These are phyloP conservation scores for Coniosporium apollinis DNA, from an alignment of 495 filamentous ascomycete species.

Conservation along the genomic window DNA sequence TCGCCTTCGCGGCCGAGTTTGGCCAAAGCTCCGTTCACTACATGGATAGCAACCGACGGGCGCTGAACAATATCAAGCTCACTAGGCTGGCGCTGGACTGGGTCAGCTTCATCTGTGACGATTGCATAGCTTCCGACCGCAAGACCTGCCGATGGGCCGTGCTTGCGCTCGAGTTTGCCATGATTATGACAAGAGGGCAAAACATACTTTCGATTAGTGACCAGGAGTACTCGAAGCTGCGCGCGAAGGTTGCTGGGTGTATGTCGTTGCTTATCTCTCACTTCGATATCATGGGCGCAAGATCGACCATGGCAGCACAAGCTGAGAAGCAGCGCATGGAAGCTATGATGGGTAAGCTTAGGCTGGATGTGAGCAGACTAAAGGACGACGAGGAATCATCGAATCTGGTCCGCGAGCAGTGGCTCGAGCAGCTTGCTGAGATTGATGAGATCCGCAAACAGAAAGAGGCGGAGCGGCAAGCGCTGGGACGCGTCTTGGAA, in stretches of 20 bases:
- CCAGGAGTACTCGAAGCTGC: slow-evolving; percentile 62
- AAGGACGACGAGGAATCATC: slow-evolving; percentile 75
- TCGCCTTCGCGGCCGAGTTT: slow-evolving; percentile 95
- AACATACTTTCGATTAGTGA: slow-evolving; percentile 80
- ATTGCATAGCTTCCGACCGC: slow-evolving; percentile 84
- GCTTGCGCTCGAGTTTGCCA: slow-evolving; percentile 84
- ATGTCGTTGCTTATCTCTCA: slow-evolving; percentile 97
- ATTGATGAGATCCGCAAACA: slow-evolving; percentile 66
- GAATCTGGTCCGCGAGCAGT: slow-evolving; percentile 52
- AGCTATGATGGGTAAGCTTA: slow-evolving; percentile 51
- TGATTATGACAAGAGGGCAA: slow-evolving; percentile 86
- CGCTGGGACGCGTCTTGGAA: slow-evolving; percentile 78
- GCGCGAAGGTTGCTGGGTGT: slow-evolving; percentile 84
- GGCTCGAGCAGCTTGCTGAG: slow-evolving; percentile 47
- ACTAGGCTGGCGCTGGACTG: slow-evolving; percentile 88
- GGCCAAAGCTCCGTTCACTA: slow-evolving; percentile 83
- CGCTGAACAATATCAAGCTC: slow-evolving; percentile 91
- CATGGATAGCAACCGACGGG: slow-evolving; percentile 81
- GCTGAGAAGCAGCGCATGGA: slow-evolving; percentile 76
- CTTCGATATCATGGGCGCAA: slow-evolving; percentile 96
- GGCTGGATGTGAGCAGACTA: slow-evolving; percentile 58
- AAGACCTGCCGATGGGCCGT: slow-evolving; percentile 97
- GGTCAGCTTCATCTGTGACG: slow-evolving; percentile 95
- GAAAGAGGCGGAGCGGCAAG: slow-evolving; percentile 73
- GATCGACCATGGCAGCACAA: slow-evolving; percentile 81